phyloP scores from a whole-genome alignment of 371 early-diverging fungal species.

The Haplosporangium sp. region DNA sequence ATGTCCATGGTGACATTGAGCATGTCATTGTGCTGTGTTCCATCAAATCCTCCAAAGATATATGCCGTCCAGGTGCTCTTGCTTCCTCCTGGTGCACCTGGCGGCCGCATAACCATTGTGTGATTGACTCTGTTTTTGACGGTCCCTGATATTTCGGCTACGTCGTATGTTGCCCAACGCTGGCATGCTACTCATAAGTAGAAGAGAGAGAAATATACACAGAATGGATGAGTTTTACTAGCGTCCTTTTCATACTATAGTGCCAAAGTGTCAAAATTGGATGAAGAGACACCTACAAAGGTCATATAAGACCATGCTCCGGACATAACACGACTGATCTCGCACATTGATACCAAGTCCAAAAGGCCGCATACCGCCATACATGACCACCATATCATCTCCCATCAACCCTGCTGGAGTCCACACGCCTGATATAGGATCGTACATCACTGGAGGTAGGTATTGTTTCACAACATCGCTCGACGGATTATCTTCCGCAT shows the following conservation, averaged over 20 bases:
- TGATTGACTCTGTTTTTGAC: constrained; percentile 43
- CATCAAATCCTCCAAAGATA: constrained; percentile 52
- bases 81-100: constrained; percentile 42
- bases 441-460: constrained; percentile 43
- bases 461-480: background rate
- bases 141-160: background rate
- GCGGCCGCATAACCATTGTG: constrained; percentile 49
- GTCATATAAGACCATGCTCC: constrained; percentile 21
- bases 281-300: constrained; percentile 17
- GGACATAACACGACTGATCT: constrained; percentile 28
- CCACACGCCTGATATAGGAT: constrained; percentile 42
- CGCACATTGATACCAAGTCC: constrained; percentile 32
- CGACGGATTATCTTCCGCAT: background rate
- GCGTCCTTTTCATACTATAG: too few species aligned
- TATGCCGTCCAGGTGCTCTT: constrained; percentile 39
- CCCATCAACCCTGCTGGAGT: constrained; percentile 35
- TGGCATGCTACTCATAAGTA: constrained; percentile 49
- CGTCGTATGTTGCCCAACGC: constrained; percentile 35
- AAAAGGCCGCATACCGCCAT: constrained; percentile 47
- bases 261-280: background rate
- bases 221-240: background rate
- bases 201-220: background rate
- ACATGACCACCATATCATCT: constrained; percentile 38
- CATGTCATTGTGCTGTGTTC: constrained; percentile 26
- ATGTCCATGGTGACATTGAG: constrained; percentile 38